Base-by-base conservation (phyloP, 2,329 filamentous ascomycete species). In the Talaromyces sp. region DNA sequence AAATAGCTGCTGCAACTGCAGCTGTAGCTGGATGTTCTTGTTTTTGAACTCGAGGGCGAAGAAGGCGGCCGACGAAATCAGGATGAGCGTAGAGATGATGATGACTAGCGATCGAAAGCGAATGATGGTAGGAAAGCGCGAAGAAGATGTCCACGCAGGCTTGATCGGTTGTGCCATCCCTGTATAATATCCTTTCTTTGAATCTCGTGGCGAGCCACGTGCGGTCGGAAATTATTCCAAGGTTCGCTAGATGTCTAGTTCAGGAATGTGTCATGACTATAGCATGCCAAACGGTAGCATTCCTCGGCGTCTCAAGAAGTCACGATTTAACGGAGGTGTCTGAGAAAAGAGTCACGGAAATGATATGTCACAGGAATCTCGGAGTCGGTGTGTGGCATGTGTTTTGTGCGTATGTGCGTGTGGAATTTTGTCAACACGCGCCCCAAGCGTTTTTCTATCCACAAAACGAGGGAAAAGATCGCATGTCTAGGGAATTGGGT, bases 1-100 rank as follows among this genome's bases (percentile, higher is more conserved):
- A 52, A 62, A 62, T 7, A 62, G 33, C 52, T 62, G 61, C n/a
- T 59, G 27, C 8, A 62, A 51, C 31, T 62, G 61, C n/a, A 62
- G n/a, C 16, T 55, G 56, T 3, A 62, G 31, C n/a, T 57, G 56
- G 42, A 59, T 59, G 16, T 54, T 62, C n/a, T 62, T 57, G 31
- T 59, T 56, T 28, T 59, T 44, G n/a, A 62, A 62, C 7, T 56
- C 56, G 8, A 62, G n/a, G 4, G 47, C 56, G 9, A 62, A 47
- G n/a, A 62, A 31, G 16, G 51, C 55, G n/a, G 52, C 61, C 2
- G 52, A 56, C 6, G 59, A 12, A 18, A 52, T 14, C 16, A 62
- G 30, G 27, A 52, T 42, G 9, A 62, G 40, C 4, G 61, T 33
- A 23, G 47, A 62, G n/a, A 52, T 52, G 2, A 62, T 7, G 5